phyloP scores from a whole-genome alignment of 2,329 filamentous ascomycete genomes.

The Neonectria neomacrospora region DNA sequence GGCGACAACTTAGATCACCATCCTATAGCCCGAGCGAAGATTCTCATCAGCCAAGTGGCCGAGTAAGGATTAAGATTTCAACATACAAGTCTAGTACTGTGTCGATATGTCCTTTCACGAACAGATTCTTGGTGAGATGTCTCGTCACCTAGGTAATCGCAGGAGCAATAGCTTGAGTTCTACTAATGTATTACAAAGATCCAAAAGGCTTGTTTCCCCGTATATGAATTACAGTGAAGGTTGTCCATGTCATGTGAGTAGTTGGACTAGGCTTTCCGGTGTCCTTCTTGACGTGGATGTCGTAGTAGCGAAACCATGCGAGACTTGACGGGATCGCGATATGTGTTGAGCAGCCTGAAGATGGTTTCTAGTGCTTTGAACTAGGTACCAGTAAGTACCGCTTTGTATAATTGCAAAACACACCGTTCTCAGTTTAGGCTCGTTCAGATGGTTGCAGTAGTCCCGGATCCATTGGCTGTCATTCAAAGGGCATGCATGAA shows the following conservation, averaged over 20 bases:
- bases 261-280: not conserved
- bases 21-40: not conserved
- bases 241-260: too few relatives aligned
- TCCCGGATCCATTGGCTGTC: not conserved
- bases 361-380: not conserved
- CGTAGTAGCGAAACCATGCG: not conserved
- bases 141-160: not conserved
- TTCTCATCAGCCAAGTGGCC: not conserved
- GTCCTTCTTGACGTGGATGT: not conserved
- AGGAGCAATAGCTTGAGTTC: slow-evolving; percentile 14
- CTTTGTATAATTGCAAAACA: not conserved
- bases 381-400: not conserved
- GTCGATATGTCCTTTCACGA: slow-evolving; percentile 1
- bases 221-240: slow-evolving; percentile 13
- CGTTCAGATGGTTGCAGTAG: not conserved
- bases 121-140: not conserved
- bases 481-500: slow-evolving; percentile 5
- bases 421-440: not conserved
- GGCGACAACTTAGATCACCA: not conserved
- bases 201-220: not conserved
- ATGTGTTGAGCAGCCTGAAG: not conserved
- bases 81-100: slow-evolving; percentile 2
- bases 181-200: not conserved
- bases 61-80: not conserved
- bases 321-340: not conserved